Percentiles rank a stretch among this genome's conserved stretches.
Conservation (phyloP, 768 basidiomycete genomes). For the Collybia sordida region DNA sequence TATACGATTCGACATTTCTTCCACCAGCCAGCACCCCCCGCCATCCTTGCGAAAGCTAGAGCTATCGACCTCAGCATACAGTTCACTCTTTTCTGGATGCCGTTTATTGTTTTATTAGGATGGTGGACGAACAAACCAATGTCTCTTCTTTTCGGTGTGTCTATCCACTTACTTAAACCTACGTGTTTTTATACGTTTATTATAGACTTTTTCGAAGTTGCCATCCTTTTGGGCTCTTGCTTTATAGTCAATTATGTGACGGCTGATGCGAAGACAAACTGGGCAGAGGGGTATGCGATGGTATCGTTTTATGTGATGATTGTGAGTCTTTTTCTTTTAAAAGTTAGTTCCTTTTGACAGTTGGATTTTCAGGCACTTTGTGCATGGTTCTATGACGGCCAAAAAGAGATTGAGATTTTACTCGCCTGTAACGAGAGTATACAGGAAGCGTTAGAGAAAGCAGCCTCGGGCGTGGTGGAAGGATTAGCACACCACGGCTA, state of each 20-base stretch:
- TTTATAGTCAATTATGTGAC: slow-evolving; percentile 83
- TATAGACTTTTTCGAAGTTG: slow-evolving; percentile 70
- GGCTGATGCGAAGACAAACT: slow-evolving; percentile 77
- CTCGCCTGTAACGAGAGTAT: slow-evolving; percentile 39
- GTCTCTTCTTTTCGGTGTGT: slow-evolving; percentile 64
- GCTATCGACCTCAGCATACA: slow-evolving; percentile 81
- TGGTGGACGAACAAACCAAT: slow-evolving; percentile 69
- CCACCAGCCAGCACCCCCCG: slow-evolving; percentile 41
- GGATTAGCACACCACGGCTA: too few species aligned
- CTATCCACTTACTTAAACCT: not conserved
- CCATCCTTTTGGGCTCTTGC: slow-evolving; percentile 60
- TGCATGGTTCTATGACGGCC: slow-evolving; percentile 67
- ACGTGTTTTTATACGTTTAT: not conserved
- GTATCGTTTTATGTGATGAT: slow-evolving; percentile 70
- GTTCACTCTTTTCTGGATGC: slow-evolving; percentile 80
- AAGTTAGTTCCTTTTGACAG: not conserved
- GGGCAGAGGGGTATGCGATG: slow-evolving; percentile 71
- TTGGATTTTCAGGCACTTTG: slow-evolving; percentile 48
- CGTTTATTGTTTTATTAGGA: slow-evolving; percentile 62
- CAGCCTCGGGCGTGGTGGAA: slow-evolving; percentile 6
- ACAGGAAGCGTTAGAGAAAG: slow-evolving; percentile 28
- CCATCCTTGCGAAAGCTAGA: slow-evolving; percentile 61
- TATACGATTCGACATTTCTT: slow-evolving; percentile 40
- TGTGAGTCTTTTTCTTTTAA: slow-evolving; percentile 25
- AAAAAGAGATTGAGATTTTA: slow-evolving; percentile 45